phyloP scores from a whole-genome alignment of 768 basidiomycete genomes.

The Kwoniella dendrophila region DNA sequence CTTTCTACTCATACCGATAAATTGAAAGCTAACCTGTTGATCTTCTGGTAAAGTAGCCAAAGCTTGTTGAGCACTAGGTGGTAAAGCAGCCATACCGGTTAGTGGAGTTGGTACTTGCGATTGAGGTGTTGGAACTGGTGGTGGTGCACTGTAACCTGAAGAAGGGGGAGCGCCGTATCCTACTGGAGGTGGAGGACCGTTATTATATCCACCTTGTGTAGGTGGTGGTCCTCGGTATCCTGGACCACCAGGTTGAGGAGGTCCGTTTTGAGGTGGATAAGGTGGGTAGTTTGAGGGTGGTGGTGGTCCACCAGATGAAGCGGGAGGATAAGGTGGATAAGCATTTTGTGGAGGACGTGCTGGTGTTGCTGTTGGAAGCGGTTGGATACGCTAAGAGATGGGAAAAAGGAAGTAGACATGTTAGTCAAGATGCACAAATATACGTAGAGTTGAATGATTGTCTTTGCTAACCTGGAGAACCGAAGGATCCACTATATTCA shows the following conservation, averaged over 20 bases:
- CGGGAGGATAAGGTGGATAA: constrained; percentile 31
- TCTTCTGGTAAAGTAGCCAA: constrained; percentile 48
- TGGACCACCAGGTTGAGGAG: constrained; percentile 54
- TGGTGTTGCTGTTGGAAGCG: constrained; percentile 40
- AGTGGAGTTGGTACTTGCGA: constrained; percentile 14
- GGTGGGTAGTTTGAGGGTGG: constrained; percentile 37
- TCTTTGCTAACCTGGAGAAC: constrained; percentile 68
- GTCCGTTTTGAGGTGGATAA: constrained; percentile 38
- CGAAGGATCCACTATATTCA: constrained; percentile 87
- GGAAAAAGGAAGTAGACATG: neutral
- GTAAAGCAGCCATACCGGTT: constrained; percentile 24
- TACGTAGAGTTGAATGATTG: neutral
- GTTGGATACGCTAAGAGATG: constrained; percentile 42
- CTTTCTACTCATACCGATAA: neutral
- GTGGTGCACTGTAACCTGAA: constrained; percentile 52
- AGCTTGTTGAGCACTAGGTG: constrained; percentile 35
- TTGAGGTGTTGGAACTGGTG: constrained; percentile 24
- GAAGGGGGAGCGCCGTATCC: constrained; percentile 29
- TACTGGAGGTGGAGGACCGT: constrained; percentile 18
- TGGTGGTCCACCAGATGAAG: constrained; percentile 14
- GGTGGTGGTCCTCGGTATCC: constrained; percentile 41
- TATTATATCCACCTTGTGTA: neutral
- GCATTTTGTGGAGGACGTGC: constrained; percentile 27
- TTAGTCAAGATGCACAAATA: neutral
- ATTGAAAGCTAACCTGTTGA: constrained; percentile 44